A percentile compares a stretch with the other conserved stretches of the same genome.
phyloP scores from a whole-genome alignment of 2,329 filamentous ascomycete genomes.

The Capronia americana region DNA sequence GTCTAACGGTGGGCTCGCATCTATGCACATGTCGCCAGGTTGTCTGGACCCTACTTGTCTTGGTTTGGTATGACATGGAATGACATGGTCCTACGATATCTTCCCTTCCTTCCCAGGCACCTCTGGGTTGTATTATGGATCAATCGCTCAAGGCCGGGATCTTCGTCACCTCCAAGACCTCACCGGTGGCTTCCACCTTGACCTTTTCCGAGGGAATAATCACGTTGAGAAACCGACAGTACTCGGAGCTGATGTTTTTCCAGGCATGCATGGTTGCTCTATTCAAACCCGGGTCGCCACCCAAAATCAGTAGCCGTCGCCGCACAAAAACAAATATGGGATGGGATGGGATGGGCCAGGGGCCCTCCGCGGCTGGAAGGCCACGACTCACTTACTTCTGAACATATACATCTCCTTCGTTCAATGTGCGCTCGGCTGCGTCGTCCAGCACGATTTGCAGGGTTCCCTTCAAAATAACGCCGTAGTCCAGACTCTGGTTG shows the following conservation, averaged over 20 bases:
- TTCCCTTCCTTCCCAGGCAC: too few species aligned
- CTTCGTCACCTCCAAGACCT: conserved; percentile 24
- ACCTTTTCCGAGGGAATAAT: conserved; percentile 33
- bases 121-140: background rate
- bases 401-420: conserved; percentile 41
- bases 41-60: too few species aligned
- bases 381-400: conserved; percentile 34
- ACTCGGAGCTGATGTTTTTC: conserved; percentile 17
- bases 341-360: too few species aligned
- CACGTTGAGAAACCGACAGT: conserved; percentile 32
- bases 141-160: conserved; percentile 22
- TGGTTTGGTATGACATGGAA: too few species aligned
- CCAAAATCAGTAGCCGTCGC: background rate
- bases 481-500: conserved; percentile 41
- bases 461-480: conserved; percentile 41
- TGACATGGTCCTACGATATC: too few species aligned
- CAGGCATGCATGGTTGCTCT: conserved; percentile 26
- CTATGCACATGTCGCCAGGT: too few species aligned
- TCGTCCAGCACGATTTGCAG: conserved; percentile 42
- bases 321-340: too few species aligned
- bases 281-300: background rate
- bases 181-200: conserved; percentile 26
- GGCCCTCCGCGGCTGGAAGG: too few species aligned
- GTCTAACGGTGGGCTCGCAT: too few species aligned
- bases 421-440: conserved; percentile 38